phyloP scores from a whole-genome alignment of 257 asterid genomes.

The Eustoma russellianum region DNA sequence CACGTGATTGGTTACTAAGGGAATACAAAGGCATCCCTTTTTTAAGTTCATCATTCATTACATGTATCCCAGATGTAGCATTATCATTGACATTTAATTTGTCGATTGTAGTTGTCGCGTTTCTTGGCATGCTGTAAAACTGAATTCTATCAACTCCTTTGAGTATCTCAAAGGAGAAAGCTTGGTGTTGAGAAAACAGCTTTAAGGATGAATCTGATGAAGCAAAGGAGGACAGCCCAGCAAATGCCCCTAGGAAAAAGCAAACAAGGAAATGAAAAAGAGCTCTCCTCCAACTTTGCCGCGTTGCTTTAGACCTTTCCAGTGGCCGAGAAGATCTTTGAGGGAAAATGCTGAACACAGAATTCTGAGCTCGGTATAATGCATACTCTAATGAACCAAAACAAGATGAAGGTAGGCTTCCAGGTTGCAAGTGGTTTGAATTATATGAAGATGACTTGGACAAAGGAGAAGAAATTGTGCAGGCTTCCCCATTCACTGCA shows the following conservation, averaged over 20 bases:
- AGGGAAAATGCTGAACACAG: slow-evolving; percentile 38
- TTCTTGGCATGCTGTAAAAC: slow-evolving; percentile 13
- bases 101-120: slow-evolving; percentile 15
- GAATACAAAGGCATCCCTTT: slow-evolving; percentile 8
- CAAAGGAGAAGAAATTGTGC: slow-evolving; percentile 48
- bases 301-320: slow-evolving; percentile 50
- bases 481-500: slow-evolving; percentile 43
- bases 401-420: slow-evolving; percentile 25
- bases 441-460: slow-evolving; percentile 58
- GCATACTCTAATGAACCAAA: too few relatives aligned
- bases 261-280: slow-evolving; percentile 46
- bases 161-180: slow-evolving; percentile 30
- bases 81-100: slow-evolving; percentile 15
- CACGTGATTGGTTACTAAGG: slow-evolving; percentile 15
- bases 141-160: slow-evolving; percentile 19
- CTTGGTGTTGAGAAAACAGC: slow-evolving; percentile 27
- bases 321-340: slow-evolving; percentile 40
- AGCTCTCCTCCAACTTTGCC: slow-evolving; percentile 51
- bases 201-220: slow-evolving; percentile 28
- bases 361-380: slow-evolving; percentile 31
- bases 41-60: slow-evolving; percentile 12
- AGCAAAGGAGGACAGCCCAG: slow-evolving; percentile 52
- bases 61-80: slow-evolving; percentile 14
- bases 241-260: slow-evolving; percentile 45
- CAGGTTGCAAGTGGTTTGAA: slow-evolving; percentile 27